Evolutionary conservation across 164 flowering plant species (phyloP).

Genomic region (Chimonanthus salicifolius): DNA sequence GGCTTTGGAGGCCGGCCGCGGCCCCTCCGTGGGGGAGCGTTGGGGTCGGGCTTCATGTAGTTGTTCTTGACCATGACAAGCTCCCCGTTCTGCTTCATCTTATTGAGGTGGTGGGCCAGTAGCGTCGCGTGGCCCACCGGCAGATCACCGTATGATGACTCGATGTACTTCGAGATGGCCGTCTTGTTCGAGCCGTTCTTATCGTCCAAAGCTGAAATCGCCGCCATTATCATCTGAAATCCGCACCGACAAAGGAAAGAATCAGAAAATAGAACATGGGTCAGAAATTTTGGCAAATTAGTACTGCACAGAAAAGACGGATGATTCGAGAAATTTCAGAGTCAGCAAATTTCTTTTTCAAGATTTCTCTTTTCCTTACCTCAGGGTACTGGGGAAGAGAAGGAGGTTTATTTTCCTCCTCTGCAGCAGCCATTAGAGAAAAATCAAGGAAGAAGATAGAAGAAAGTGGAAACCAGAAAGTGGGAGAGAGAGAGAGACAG

Average conservation of each 20-base stretch:
- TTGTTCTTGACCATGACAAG: constrained; percentile 61
- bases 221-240: constrained; percentile 63
- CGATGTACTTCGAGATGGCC: constrained; percentile 60
- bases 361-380: constrained; percentile 19
- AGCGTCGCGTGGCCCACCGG: constrained; percentile 57
- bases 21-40: constrained; percentile 70
- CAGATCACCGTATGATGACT: constrained; percentile 47
- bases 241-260: neutral
- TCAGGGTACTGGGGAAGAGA: constrained; percentile 41
- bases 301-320: too few relatives aligned
- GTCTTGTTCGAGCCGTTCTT: constrained; percentile 60
- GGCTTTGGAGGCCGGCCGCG: constrained; percentile 91
- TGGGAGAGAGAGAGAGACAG: neutral
- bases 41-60: constrained; percentile 62
- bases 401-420: constrained; percentile 25
- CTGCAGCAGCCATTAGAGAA: constrained; percentile 38
- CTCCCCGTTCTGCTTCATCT: constrained; percentile 60
- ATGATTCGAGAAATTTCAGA: neutral
- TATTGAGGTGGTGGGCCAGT: constrained; percentile 52
- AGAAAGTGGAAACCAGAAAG: neutral
- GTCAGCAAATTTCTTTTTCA: neutral
- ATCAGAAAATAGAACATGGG: neutral
- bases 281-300: neutral
- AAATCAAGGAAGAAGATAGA: neutral
- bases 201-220: constrained; percentile 60